Evolutionary conservation across 345 rosid species (phyloP).

Genomic region (Lagerstroemia speciosa): DNA sequence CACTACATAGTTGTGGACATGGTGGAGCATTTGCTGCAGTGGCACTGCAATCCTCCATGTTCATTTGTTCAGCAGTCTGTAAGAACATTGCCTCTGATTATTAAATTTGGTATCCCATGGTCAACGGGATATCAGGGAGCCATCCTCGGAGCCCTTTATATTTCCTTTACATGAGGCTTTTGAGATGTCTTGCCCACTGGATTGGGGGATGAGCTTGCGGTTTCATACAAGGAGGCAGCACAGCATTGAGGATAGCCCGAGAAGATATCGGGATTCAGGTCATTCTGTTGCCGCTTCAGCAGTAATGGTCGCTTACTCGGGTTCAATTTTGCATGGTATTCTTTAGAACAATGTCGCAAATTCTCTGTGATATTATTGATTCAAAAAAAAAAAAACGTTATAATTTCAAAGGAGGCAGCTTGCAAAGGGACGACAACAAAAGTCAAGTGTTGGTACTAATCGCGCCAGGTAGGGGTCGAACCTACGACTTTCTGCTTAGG

Average conservation of each 20-base stretch:
- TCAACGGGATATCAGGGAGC: conserved; percentile 65
- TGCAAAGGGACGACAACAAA: no score
- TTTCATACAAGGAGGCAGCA: conserved; percentile 59
- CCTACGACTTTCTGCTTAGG: conserved; percentile 97
- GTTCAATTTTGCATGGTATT: not conserved
- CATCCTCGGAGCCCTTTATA: conserved; percentile 48
- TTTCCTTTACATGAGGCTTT: not conserved
- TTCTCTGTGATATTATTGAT: not conserved
- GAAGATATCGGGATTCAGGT: conserved; percentile 53
- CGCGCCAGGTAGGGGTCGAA: conserved; percentile 97
- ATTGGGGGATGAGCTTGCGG: conserved; percentile 70
- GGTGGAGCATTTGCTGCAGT: conserved; percentile 39
- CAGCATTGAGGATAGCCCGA: conserved; percentile 47
- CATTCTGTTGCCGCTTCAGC: conserved; percentile 50
- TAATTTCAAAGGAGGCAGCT: no score
- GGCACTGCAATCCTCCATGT: conserved; percentile 77
- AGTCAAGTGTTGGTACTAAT: not conserved
- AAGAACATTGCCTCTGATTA: conserved; percentile 69
- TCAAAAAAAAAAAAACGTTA: no score
- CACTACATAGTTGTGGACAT: conserved; percentile 45
- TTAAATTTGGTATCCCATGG: conserved; percentile 66
- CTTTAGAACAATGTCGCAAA: no score
- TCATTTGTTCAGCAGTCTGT: no score
- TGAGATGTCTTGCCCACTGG: conserved; percentile 19
- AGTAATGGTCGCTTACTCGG: conserved; percentile 32